Evolutionary conservation across 345 rosid genomes (phyloP), one percentile per base, ranked within the genome.

Genomic region (Linum tenue): DNA sequence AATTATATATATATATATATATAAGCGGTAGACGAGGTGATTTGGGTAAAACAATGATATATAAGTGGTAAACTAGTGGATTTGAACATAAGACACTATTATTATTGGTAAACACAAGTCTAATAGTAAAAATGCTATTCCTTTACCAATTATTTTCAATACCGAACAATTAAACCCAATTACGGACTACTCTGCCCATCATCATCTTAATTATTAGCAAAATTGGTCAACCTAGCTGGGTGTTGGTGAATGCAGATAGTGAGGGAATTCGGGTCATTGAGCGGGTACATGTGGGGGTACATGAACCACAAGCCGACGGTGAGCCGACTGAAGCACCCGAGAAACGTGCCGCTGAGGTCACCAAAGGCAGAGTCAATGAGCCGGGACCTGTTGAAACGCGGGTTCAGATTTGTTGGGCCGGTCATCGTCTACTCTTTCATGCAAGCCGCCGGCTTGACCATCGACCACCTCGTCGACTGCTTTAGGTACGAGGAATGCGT

Each of bases 401-500:
- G 99, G 38, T 94, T 94, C 69, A 75, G 99, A 56, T 80, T 88
- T 1, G 97, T 85, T 0, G 99, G 99, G 31, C 99, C 99, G 4
- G 99, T 94, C 73, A 94, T 94, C 1, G 86, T 94, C 62, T 83
- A 83, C 59, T 94, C 96, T 8, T 94, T 94, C 76, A 88, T 90
- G 92, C 99, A 94, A 55, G 97, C 95, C 6, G 96, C 97, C 3
- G 99, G 99, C 22, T 50, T 90, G 66, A 85, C 92, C 0, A 90
- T 90, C 2, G 99, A 90, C 65, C 99, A 94, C 69, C 88, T 90
- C 11, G 86, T 86, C 7, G 92, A 90, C 72, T 90, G 97, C 67
- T 94, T 76, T 70, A 79, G 99, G 72, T 83, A 88, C 43, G 59
- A 60, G 60, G 92, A 94, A 50, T 94, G 99, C 72, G 85, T 88